A percentile compares a stretch with the other conserved stretches of the same genome.
Evolutionary conservation across 2,329 filamentous ascomycete genomes (phyloP).

Genomic region (Ophiostoma himal-ulmi): DNA sequence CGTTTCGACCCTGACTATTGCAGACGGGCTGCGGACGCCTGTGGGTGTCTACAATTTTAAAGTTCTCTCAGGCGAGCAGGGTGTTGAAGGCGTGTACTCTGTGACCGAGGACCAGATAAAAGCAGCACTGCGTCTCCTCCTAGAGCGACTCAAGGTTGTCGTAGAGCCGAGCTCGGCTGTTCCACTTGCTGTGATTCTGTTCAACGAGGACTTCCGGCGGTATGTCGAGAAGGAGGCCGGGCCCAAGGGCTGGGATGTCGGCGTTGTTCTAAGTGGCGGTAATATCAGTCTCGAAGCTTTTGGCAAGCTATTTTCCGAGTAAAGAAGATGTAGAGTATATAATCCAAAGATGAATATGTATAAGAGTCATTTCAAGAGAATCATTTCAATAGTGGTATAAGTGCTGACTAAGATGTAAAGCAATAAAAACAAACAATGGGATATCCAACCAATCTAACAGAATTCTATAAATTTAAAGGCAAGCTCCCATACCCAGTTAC

Average conservation of each 20-base stretch:
- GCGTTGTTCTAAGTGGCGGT: constrained; percentile 55
- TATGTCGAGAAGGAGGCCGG: constrained; percentile 66
- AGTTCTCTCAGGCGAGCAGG: constrained; percentile 56
- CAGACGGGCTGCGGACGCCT: constrained; percentile 81
- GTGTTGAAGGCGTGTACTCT: constrained; percentile 64
- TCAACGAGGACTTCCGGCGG: constrained; percentile 73
- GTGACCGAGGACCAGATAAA: constrained; percentile 80
- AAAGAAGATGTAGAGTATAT: background rate
- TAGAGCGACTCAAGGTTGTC: constrained; percentile 85
- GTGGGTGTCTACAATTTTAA: constrained; percentile 71
- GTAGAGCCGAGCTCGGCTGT: constrained; percentile 86
- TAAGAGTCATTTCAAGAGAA: background rate
- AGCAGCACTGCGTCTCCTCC: constrained; percentile 66
- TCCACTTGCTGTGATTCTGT: constrained; percentile 74
- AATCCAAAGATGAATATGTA: background rate
- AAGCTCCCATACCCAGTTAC: background rate
- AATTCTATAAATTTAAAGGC: background rate
- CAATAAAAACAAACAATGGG: background rate
- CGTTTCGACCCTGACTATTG: constrained; percentile 75
- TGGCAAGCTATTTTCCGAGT: constrained; percentile 42
- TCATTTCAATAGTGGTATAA: background rate
- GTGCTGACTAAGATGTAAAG: background rate
- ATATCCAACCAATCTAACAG: background rate
- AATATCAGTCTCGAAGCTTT: constrained; percentile 53
- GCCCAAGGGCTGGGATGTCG: constrained; percentile 65